Base-by-base conservation (phyloP, 805 yeast genomes). In the Hagleromyces aurorensis region DNA sequence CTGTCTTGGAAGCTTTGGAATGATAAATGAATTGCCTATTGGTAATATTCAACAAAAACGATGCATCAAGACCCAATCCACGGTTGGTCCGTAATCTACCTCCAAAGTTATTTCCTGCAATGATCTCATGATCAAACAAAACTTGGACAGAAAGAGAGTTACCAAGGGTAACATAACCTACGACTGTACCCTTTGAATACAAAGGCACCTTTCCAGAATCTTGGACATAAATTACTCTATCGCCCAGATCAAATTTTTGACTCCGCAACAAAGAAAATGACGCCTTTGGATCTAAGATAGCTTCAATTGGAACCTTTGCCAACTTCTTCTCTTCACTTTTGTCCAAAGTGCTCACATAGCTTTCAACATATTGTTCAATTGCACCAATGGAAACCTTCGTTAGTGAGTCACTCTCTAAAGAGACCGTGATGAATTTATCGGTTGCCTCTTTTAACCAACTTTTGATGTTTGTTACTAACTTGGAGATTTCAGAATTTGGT, bases 141-240 rank as follows among this genome's bases (percentile, higher is more conserved):
- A 91, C 77, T 40, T 81, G 85, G 33, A 91, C 62, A 1, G 78
- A 70, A 7, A 70, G 53, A 29, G 50, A 58, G n/a, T 61, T 48
- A 7, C 73, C 71, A 19, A 73, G 67, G 43, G 76, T 72, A 19
- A 73, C 67, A 23, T 83, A 84, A 6, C 81, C 78, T 28, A 83
- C 79, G 32, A 91, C 94, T 1, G 96, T 86, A 53, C 99, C 99
- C 48, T 80, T 80, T 15, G 83, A 69, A 50, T 80, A 85, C 33
- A 78, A 59, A 16, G 96, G 94, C 10, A 87, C 94, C 49, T 83
- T 85, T 29, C 97, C 97, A 14, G 82, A 75, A 44, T 78, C 82
- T 44, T 80, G 79, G 13, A 85, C 81, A 43, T 83, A 86, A 14
- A 82, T 70, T 17, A 91, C 84, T 37, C 98, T 72, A 50, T 91